Percentiles rank a stretch among this genome's conserved stretches.
Conservation (phyloP, 2,329 filamentous ascomycete genomes). For the Nigrospora sphaerica region DNA sequence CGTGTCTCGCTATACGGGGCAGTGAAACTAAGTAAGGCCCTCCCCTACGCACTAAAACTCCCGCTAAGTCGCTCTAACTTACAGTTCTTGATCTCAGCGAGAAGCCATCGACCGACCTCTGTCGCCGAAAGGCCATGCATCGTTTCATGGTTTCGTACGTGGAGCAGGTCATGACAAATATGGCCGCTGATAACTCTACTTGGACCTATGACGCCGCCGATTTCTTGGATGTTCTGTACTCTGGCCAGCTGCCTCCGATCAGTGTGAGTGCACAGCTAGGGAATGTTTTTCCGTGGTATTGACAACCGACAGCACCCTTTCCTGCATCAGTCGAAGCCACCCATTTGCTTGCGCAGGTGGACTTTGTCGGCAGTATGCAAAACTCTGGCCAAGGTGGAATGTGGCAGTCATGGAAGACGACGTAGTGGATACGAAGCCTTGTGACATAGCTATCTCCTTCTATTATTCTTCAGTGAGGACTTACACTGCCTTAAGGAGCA, state of each 20-base stretch:
- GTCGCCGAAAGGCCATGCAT: background rate
- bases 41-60: background rate
- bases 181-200: background rate
- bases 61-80: background rate
- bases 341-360: background rate
- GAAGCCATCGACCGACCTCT: background rate
- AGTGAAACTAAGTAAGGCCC: background rate
- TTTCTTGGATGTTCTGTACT: background rate
- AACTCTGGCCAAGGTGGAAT: background rate
- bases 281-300: background rate
- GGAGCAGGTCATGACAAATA: background rate
- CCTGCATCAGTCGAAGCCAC: background rate
- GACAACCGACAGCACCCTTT: background rate
- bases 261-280: background rate
- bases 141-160: background rate
- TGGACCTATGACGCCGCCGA: background rate
- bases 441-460: too few species aligned
- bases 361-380: background rate
- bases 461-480: too few species aligned
- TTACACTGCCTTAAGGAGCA: too few species aligned
- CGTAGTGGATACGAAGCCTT: too few species aligned
- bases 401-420: background rate
- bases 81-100: background rate
- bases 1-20: background rate
- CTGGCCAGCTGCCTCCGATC: background rate